Evolutionary conservation across 2,329 filamentous ascomycete species (phyloP).

Genomic region (Ophiosphaerella herpotricha): DNA sequence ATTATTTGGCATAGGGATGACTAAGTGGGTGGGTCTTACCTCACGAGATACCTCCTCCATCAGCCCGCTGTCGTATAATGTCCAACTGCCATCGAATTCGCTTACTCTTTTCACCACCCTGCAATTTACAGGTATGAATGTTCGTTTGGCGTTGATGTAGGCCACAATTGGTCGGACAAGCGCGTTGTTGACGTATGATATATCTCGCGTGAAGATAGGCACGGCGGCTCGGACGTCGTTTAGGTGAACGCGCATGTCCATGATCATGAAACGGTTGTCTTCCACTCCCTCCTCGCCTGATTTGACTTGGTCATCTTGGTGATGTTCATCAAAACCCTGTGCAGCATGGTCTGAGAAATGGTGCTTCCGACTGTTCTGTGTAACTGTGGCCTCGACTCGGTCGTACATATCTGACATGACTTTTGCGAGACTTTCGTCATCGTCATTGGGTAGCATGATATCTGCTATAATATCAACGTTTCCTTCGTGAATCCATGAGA

Average conservation of each 20-base stretch:
- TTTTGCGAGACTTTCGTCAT: conserved; percentile 86
- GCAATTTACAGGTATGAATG: conserved; percentile 94
- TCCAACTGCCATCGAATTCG: conserved; percentile 97
- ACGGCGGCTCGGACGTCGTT: conserved; percentile 94
- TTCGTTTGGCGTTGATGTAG: conserved; percentile 94
- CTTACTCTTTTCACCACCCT: conserved; percentile 85
- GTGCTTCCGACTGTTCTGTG: conserved; percentile 68
- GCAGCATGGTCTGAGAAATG: conserved; percentile 43
- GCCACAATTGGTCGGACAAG: conserved; percentile 94
- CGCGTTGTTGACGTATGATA: conserved; percentile 95
- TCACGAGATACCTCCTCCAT: conserved; percentile 94
- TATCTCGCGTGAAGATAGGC: conserved; percentile 86
- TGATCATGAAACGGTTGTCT: conserved; percentile 80
- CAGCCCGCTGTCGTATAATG: conserved; percentile 87
- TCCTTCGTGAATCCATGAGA: conserved; percentile 97
- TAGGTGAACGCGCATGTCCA: conserved; percentile 92
- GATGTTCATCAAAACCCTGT: conserved; percentile 33
- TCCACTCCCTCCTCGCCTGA: conserved; percentile 45
- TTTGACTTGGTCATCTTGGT: conserved; percentile 19
- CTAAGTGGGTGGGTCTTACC: conserved; percentile 43
- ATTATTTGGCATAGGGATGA: neutral
- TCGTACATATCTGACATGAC: conserved; percentile 98
- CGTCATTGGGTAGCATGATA: conserved; percentile 88
- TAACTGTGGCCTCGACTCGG: conserved; percentile 89
- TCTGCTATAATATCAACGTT: conserved; percentile 97